A percentile compares a stretch with the other conserved stretches of the same genome.
phyloP scores from a whole-genome alignment of 257 asterid genomes.

The Nicotiana attenuata region DNA sequence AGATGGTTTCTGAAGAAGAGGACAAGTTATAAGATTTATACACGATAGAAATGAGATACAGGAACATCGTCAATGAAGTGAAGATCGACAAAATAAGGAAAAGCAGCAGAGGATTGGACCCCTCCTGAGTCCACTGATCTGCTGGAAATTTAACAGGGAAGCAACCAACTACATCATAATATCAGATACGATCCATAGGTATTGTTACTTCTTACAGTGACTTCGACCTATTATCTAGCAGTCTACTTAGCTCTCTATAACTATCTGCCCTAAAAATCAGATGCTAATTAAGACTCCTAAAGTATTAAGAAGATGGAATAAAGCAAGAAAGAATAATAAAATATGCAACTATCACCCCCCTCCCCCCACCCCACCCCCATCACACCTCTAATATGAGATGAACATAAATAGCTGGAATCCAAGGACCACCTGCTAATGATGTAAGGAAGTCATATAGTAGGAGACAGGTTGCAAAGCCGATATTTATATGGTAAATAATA shows the following conservation, averaged over 20 bases:
- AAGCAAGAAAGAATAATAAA: background rate
- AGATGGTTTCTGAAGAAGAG: background rate
- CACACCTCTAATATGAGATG: background rate
- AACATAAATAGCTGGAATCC: background rate
- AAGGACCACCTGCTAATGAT: constrained; percentile 1
- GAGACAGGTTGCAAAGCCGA: background rate
- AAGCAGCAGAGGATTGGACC: background rate
- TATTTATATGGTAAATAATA: background rate
- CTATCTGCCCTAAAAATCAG: background rate
- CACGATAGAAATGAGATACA: background rate
- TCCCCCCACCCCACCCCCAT: background rate
- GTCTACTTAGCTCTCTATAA: background rate
- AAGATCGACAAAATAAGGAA: background rate
- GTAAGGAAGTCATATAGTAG: background rate
- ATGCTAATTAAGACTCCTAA: background rate
- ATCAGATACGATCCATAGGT: background rate
- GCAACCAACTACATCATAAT: background rate
- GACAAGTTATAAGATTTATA: background rate
- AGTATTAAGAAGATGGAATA: background rate
- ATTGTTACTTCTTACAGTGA: background rate
- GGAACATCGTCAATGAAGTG: no score
- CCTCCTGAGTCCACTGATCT: background rate
- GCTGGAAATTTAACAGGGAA: background rate
- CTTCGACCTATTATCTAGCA: background rate
- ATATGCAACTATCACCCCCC: background rate